These are phyloP conservation scores for Melaleuca alternifolia DNA, from an alignment of 345 rosid species.

Conservation along the genomic window DNA sequence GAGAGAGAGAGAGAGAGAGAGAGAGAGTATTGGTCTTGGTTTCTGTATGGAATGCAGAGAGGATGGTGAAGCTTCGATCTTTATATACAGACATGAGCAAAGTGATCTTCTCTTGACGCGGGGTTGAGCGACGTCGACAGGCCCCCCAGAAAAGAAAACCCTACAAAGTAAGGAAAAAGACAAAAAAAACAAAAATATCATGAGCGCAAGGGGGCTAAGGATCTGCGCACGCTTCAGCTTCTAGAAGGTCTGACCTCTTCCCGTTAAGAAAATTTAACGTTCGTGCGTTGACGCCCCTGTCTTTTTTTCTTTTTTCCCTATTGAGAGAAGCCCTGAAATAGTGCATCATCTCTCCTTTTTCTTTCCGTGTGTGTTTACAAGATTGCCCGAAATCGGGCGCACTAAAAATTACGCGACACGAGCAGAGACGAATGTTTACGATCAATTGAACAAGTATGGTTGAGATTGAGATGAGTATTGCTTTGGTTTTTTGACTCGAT, in stretches of 20 bases:
- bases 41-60: not conserved
- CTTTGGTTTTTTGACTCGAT: not conserved
- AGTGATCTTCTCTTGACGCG: not conserved
- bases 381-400: not conserved
- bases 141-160: no score
- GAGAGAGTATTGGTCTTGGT: not conserved
- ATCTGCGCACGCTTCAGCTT: not conserved
- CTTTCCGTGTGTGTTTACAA: not conserved
- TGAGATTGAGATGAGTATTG: not conserved
- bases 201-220: no score
- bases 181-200: no score
- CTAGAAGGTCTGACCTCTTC: not conserved
- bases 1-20: not conserved
- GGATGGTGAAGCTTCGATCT: not conserved
- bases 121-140: no score
- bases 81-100: not conserved
- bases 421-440: not conserved
- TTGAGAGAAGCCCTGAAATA: not conserved
- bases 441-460: not conserved
- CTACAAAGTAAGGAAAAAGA: no score
- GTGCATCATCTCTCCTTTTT: not conserved
- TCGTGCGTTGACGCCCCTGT: not conserved
- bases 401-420: no score
- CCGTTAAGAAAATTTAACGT: no score
- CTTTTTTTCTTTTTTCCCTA: not conserved